Evolutionary conservation across 2,329 filamentous ascomycete species (phyloP), one percentile per base, ranked within the genome.

Genomic region (Diaporthe sp.): DNA sequence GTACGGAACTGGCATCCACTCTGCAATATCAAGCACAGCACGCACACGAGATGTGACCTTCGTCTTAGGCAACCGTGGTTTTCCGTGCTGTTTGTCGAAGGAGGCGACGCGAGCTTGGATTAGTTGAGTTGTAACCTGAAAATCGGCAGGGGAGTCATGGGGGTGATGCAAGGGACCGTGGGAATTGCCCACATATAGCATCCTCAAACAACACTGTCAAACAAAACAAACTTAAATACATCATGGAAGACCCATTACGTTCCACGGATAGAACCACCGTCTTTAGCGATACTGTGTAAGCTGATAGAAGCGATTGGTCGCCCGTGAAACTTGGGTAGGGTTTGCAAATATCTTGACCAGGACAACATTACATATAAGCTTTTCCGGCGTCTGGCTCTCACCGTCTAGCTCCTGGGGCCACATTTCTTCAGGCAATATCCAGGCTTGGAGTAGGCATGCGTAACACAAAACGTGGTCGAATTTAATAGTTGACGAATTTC

Each of bases 251-350:
- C 60, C 60, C 60, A 65, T 17, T 17, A 1, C 12, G 22, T 15
- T 12, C 13, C 25, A 31, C 12, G 28, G 42, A 22, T 17, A 15
- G 19, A 37, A 6, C 12, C 13, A 15, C 12, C 28, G 4, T n/a
- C 28, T n/a, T 67, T 22, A 44, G 28, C 19, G 25, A 51, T 49
- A 42, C 44, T 25, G 34, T 51, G 4, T 28, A 49, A n/a, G n/a
- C 15, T 34, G 10, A 15, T 34, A 51, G 44, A 34, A 67, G 61
- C 61, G 61, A 67, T 67, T 67, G 61, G 61, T 19, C 28, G 12
- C 44, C 15, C 19, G 22, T 65, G 61, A 65, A 67, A 67, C 61
- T 51, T 13, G 19, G 19, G 28, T 12, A 13, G 28, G 19, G 44
- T 17, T n/a, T 31, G 5, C 3, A n/a, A 49, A 17, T n/a, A 37